These are phyloP conservation scores for Cenchrus americanus DNA, from an alignment of 176 grass and related monocot genomes.

Conservation along the genomic window DNA sequence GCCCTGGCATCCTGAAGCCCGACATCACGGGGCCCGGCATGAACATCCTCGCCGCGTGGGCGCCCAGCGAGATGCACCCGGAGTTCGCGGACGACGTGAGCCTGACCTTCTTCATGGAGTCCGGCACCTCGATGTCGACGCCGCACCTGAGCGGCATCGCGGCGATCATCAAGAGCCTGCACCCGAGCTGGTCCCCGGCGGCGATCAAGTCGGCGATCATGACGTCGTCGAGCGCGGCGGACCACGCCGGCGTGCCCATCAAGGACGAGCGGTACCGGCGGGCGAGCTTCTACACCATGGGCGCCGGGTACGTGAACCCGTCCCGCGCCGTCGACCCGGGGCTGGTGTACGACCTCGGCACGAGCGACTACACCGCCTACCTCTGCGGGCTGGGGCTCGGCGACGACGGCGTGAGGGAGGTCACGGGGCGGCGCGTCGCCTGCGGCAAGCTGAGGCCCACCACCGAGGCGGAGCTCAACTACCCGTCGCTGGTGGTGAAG, in stretches of 20 bases:
- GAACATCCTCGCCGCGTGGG: slow-evolving; percentile 78
- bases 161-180: slow-evolving; percentile 65
- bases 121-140: slow-evolving; percentile 76
- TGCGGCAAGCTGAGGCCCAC: slow-evolving; percentile 48
- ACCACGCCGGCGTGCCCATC: slow-evolving; percentile 50
- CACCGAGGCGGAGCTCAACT: slow-evolving; percentile 68
- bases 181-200: slow-evolving; percentile 67
- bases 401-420: slow-evolving; percentile 52
- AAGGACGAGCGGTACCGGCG: slow-evolving; percentile 61
- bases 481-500: slow-evolving; percentile 65
- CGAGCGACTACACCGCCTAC: slow-evolving; percentile 59
- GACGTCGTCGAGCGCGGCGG: slow-evolving; percentile 51
- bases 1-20: slow-evolving; percentile 63
- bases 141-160: slow-evolving; percentile 79
- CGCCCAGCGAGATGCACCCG: slow-evolving; percentile 55
- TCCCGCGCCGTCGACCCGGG: slow-evolving; percentile 60
- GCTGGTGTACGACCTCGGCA: slow-evolving; percentile 64
- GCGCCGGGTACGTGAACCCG: slow-evolving; percentile 78
- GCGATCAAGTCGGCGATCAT: slow-evolving; percentile 78
- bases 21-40: slow-evolving; percentile 73
- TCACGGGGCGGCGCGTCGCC: slow-evolving; percentile 28
- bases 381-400: slow-evolving; percentile 55
- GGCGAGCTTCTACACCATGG: slow-evolving; percentile 65
- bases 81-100: slow-evolving; percentile 47
- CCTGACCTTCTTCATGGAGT: slow-evolving; percentile 67